These are phyloP conservation scores for Xylariales sp. DNA, from an alignment of 2,329 filamentous ascomycete species.

Conservation along the genomic window DNA sequence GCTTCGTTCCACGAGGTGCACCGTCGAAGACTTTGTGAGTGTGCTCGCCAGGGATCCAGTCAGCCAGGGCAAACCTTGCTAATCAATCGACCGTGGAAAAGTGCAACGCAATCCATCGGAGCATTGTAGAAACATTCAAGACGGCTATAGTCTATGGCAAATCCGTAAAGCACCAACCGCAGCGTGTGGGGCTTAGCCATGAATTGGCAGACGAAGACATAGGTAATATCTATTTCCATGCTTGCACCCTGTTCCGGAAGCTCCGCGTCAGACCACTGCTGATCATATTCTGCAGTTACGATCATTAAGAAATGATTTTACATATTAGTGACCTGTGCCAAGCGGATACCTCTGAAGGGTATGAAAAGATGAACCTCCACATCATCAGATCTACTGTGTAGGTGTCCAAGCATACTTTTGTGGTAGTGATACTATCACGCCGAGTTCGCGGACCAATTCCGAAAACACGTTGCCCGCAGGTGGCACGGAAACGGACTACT, in stretches of 20 bases:
- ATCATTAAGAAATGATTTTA: constrained; percentile 61
- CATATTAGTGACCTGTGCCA: background rate
- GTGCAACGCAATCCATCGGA: constrained; percentile 97
- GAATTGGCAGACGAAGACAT: constrained; percentile 97
- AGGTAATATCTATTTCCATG: constrained; percentile 54
- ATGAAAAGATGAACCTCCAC: constrained; percentile 11
- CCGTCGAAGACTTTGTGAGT: constrained; percentile 95
- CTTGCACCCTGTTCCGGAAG: constrained; percentile 13
- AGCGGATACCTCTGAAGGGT: background rate
- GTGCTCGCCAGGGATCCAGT: constrained; percentile 16
- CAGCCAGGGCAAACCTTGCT: constrained; percentile 21
- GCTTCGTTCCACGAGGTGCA: constrained; percentile 74
- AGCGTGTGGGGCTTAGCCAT: constrained; percentile 85
- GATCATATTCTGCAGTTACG: constrained; percentile 41
- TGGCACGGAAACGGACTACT: constrained; percentile 18
- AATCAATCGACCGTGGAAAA: constrained; percentile 43
- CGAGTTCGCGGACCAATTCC: constrained; percentile 17
- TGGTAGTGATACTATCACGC: constrained; percentile 15
- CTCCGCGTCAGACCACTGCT: constrained; percentile 16
- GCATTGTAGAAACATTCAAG: constrained; percentile 93
- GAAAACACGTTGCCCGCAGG: constrained; percentile 13
- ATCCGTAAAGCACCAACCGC: constrained; percentile 97
- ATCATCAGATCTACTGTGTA: too few species aligned
- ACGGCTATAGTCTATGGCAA: constrained; percentile 93
- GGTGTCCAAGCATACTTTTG: constrained; percentile 1